Conservation (phyloP, 2,329 filamentous ascomycete genomes). For the Cordyceps cicadae region DNA sequence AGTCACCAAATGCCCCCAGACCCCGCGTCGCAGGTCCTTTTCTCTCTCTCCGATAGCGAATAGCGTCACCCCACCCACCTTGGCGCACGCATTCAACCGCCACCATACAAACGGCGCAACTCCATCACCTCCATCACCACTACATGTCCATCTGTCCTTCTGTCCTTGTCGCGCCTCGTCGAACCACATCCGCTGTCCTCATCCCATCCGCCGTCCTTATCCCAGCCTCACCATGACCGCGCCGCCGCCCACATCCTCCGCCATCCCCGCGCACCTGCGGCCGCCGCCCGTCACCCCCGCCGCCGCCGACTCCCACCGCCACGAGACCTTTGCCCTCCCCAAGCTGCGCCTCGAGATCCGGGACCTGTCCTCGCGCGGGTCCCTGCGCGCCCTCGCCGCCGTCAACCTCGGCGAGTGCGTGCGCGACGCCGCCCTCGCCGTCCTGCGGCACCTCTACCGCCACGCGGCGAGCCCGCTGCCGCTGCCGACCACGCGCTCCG, state of each 20-base stretch:
- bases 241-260: conserved; percentile 5
- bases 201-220: too few relatives aligned
- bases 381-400: conserved; percentile 57
- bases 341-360: conserved; percentile 53
- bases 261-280: conserved; percentile 2
- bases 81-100: not conserved
- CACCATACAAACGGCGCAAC: not conserved
- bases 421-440: conserved; percentile 53
- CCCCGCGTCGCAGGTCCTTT: too few relatives aligned
- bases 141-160: too few relatives aligned
- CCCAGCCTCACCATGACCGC: not conserved
- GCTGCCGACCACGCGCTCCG: conserved; percentile 63
- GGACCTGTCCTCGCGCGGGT: conserved; percentile 51
- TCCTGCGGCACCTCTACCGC: conserved; percentile 65
- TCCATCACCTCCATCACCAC: not conserved
- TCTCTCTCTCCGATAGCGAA: too few relatives aligned
- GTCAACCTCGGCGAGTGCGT: conserved; percentile 57
- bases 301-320: not conserved
- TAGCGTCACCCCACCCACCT: conserved; percentile 8
- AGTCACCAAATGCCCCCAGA: too few relatives aligned
- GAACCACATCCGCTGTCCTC: not conserved
- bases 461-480: conserved; percentile 28
- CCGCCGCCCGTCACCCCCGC: not conserved
- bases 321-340: conserved; percentile 33
- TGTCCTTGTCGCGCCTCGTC: not conserved